Evolutionary conservation across 352 stramenopile species (phyloP), one percentile per base, ranked within the genome.

Genomic region (Globisporangium ultimum): DNA sequence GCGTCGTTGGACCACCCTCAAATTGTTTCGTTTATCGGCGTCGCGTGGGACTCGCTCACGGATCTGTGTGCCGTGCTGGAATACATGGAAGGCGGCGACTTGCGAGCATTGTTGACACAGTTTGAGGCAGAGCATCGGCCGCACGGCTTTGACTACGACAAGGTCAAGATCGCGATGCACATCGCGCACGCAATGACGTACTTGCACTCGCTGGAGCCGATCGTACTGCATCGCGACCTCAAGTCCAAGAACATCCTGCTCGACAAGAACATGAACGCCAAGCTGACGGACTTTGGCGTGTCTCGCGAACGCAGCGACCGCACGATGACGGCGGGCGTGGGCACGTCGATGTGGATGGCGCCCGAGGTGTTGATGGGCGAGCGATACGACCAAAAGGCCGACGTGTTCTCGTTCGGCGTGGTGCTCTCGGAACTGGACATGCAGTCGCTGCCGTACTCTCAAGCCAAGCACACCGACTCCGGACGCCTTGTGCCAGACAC

Each of bases 161-260:
- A 72, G 41, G 53, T 61, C 28, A 70, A 66, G 40, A 76, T 85
- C n/a, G 66, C 73, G 4, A 10, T 72, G 28, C 62, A 80, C 48
- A 64, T 87, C 14, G 67, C 68, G 3, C 68, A 79, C 42, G 73
- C 64, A 11, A 36, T 88, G 32, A 71, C 65, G 34, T 88, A 88
- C 55, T 46, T 88, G 58, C 78, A 88, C 61, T 72, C 64, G 0
- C 63, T 88, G 0, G 59, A 80, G 5, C 69, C 71, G 0, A 48
- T 65, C 10, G 51, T 84, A 0, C 36, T 88, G 22, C 75, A 84
- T 22, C 73, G 76, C 46, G 73, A 88, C 42, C 61, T 88, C 48
- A 88, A 87, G 56, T 87, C 78, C 1, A 77, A 73, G 59, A 88
- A 87, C 55, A 71, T 88, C 24, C 55, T 88, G 10, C 51, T 88